Evolutionary conservation across 2,329 filamentous ascomycete species (phyloP).

Genomic region (Didymella exigua): DNA sequence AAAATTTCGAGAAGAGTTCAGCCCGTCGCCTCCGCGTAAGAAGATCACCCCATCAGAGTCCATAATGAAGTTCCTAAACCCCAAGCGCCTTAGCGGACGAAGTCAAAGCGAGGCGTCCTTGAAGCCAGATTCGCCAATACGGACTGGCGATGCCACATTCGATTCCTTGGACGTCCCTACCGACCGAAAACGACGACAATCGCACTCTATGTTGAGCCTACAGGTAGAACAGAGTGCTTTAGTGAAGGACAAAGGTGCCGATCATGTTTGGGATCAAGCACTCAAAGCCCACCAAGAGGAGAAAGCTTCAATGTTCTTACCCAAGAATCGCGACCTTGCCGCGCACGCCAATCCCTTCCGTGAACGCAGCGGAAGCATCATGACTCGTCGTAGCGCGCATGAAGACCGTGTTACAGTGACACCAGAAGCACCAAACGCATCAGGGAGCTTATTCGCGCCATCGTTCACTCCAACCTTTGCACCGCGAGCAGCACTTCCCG

Average conservation of each 20-base stretch:
- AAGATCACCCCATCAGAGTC: conserved; percentile 32
- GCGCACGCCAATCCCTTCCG: conserved; percentile 37
- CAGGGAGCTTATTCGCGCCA: not conserved
- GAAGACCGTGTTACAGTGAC: not conserved
- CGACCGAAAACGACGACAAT: conserved; percentile 33
- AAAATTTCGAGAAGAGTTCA: conserved; percentile 47
- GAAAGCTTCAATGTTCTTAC: conserved; percentile 41
- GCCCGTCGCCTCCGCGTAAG: conserved; percentile 37
- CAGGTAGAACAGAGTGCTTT: conserved; percentile 36
- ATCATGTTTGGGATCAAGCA: conserved; percentile 45
- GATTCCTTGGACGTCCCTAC: conserved; percentile 21
- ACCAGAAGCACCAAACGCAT: not conserved
- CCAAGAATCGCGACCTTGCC: conserved; percentile 39
- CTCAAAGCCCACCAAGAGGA: conserved; percentile 46
- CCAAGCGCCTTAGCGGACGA: conserved; percentile 34
- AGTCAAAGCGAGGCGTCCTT: conserved; percentile 44
- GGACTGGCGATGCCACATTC: conserved; percentile 27
- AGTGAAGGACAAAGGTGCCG: conserved; percentile 29
- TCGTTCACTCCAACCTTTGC: not conserved
- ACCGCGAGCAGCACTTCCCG: not conserved
- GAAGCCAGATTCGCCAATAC: conserved; percentile 4
- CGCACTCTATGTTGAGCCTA: conserved; percentile 39
- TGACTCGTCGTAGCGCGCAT: conserved; percentile 10
- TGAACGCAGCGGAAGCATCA: conserved; percentile 38
- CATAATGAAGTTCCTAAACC: conserved; percentile 39